phyloP scores from a whole-genome alignment of 2,329 filamentous ascomycete genomes.

The Aspergillus luchuensis region DNA sequence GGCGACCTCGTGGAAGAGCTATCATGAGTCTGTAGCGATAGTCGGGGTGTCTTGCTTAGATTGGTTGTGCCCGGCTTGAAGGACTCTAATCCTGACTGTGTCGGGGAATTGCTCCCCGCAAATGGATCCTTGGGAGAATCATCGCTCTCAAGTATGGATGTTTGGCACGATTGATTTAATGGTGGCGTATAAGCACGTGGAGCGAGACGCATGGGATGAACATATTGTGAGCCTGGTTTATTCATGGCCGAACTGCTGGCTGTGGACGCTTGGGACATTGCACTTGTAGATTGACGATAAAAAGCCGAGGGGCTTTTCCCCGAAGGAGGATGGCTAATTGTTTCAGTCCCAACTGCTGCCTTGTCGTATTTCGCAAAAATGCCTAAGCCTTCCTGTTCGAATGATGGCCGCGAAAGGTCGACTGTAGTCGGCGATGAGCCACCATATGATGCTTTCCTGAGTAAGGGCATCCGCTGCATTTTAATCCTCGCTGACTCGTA shows the following conservation, averaged over 20 bases:
- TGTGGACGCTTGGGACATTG: conserved; percentile 56
- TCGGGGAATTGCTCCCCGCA: conserved; percentile 46
- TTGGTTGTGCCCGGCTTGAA: conserved; percentile 35
- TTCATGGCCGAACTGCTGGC: conserved; percentile 48
- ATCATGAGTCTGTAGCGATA: conserved; percentile 42
- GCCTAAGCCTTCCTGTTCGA: conserved; percentile 60
- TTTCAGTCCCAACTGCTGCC: conserved; percentile 41
- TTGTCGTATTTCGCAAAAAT: conserved; percentile 47
- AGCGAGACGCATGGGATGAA: conserved; percentile 59
- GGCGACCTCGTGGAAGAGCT: conserved; percentile 51
- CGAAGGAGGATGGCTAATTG: conserved; percentile 36
- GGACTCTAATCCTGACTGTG: conserved; percentile 27
- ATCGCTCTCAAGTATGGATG: conserved; percentile 51
- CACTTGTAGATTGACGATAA: conserved; percentile 58
- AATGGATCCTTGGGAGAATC: conserved; percentile 47
- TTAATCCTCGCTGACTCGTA: conserved; percentile 28
- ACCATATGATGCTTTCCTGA: conserved; percentile 55
- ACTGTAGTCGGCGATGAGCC: conserved; percentile 52
- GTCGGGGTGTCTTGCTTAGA: conserved; percentile 31
- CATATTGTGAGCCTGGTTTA: conserved; percentile 54
- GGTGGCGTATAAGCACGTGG: conserved; percentile 58
- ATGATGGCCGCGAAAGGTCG: conserved; percentile 57
- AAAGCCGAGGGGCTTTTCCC: conserved; percentile 44
- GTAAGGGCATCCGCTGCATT: conserved; percentile 57
- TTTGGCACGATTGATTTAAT: conserved; percentile 52